A percentile compares a stretch with the other conserved stretches of the same genome.
These are phyloP conservation scores for Phascolomyces articulosus DNA, from an alignment of 371 early-diverging fungal genomes.

Conservation along the genomic window DNA sequence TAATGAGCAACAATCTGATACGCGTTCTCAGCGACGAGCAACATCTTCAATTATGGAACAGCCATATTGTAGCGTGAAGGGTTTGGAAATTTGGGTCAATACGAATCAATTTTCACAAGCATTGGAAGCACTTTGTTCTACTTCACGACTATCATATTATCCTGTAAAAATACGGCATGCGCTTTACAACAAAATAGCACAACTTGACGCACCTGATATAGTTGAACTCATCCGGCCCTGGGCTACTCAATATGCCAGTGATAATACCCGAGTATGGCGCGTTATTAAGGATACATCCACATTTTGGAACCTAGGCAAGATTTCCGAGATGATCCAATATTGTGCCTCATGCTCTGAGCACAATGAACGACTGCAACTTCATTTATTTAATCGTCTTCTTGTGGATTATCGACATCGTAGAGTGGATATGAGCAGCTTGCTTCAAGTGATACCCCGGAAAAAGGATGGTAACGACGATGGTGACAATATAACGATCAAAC, in stretches of 20 bases:
- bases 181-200: not conserved
- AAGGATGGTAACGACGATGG: too few species aligned
- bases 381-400: conserved; percentile 1
- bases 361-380: conserved; percentile 4
- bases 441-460: not conserved
- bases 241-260: not conserved
- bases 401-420: not conserved
- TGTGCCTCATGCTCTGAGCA: not conserved
- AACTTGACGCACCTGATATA: not conserved
- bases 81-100: not conserved
- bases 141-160: not conserved
- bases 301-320: not conserved
- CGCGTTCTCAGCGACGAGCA: not conserved
- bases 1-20: too few species aligned
- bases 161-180: not conserved
- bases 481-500: not conserved
- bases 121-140: not conserved
- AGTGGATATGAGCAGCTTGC: not conserved
- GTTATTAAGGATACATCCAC: not conserved
- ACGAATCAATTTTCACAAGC: not conserved
- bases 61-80: not conserved
- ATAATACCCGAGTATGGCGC: conserved; percentile 1
- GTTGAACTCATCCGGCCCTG: not conserved
- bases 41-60: not conserved
- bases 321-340: not conserved